A percentile compares a stretch with the other conserved stretches of the same genome.
Conservation (phyloP, 2,329 filamentous ascomycete genomes). For the Penicillium olsonii region DNA sequence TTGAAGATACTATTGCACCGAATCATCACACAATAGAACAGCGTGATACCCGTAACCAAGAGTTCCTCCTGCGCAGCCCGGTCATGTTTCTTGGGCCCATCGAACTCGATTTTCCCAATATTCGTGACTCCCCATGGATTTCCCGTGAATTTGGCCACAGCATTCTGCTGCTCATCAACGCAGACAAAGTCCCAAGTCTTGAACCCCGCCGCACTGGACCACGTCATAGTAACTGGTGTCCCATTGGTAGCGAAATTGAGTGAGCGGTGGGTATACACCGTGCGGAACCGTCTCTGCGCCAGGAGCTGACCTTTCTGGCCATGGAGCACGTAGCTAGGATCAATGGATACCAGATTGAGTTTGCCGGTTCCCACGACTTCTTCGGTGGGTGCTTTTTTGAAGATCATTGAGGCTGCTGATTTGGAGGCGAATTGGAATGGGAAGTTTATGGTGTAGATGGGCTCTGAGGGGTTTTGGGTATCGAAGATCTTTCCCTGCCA, state of each 20-base stretch:
- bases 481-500: slow-evolving; percentile 24
- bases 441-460: slow-evolving; percentile 26
- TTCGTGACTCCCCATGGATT: slow-evolving; percentile 29
- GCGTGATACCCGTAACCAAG: slow-evolving; percentile 30
- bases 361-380: slow-evolving; percentile 25
- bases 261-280: slow-evolving; percentile 32
- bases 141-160: slow-evolving; percentile 29
- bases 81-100: slow-evolving; percentile 18
- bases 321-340: slow-evolving; percentile 29
- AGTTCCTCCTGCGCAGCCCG: slow-evolving; percentile 30
- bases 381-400: slow-evolving; percentile 14
- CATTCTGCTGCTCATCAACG: slow-evolving; percentile 28
- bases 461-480: slow-evolving; percentile 13
- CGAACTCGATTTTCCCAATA: slow-evolving; percentile 30
- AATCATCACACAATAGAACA: slow-evolving; percentile 30
- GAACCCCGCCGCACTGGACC: slow-evolving; percentile 27
- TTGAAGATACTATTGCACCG: slow-evolving; percentile 25
- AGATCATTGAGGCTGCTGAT: slow-evolving; percentile 18
- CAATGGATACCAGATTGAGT: slow-evolving; percentile 27
- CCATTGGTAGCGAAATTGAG: slow-evolving; percentile 21
- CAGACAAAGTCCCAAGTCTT: slow-evolving; percentile 36
- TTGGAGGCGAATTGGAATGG: slow-evolving; percentile 11
- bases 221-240: slow-evolving; percentile 27
- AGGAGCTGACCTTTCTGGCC: slow-evolving; percentile 23
- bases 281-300: slow-evolving; percentile 30